Base-by-base conservation (phyloP, 176 grass and related monocot species). In the Phoenix roebelenii region DNA sequence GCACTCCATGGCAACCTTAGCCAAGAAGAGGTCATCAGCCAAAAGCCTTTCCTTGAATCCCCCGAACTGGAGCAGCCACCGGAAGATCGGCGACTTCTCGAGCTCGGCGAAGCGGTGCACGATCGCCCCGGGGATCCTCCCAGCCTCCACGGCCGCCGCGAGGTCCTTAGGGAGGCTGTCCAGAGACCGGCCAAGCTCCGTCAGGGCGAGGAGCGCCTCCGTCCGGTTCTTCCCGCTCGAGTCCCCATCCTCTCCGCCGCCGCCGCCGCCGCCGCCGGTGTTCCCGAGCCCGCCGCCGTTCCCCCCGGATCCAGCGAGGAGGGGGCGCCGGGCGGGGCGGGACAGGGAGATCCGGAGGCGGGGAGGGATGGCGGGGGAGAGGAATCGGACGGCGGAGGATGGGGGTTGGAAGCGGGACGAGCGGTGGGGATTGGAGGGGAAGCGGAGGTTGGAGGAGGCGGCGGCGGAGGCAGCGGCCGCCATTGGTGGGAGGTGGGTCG, bases 31-130 rank as follows among this genome's bases (percentile, higher is more conserved):
- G 75, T 98, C 93, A 57, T 98, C 93, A 22, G 93, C 93, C 49
- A 98, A 84, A 66, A 98, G 79, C 70, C 93, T 78, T 70, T 98
- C 93, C 84, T 85, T 92, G 79, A 98, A 91, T 2, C 93, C 93
- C 22, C 93, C 81, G 74, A 98, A 98, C 76, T 75, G 84, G 25
- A 98, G 62, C 57, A 98, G 72, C 93, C 93, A 88, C 51, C 79
- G 74, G 64, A 98, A 80, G 1, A 92, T 0, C 7, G 76, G 66
- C 52, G 87, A 98, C 59, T 74, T 77, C 66, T 98, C 87, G 22
- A 98, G 66, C 44, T 92, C 84, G 3, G 69, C 74, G 55, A 88
- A 98, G 16, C 87, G 79, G 28, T 54, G 75, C 14, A 98, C 71
- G 63, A 98, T 98, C 66, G 68, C 82, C 25, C 70, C 81, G 1